Base-by-base conservation (phyloP, 1,284 basidiomycete genomes). In the Trametes versicolor region DNA sequence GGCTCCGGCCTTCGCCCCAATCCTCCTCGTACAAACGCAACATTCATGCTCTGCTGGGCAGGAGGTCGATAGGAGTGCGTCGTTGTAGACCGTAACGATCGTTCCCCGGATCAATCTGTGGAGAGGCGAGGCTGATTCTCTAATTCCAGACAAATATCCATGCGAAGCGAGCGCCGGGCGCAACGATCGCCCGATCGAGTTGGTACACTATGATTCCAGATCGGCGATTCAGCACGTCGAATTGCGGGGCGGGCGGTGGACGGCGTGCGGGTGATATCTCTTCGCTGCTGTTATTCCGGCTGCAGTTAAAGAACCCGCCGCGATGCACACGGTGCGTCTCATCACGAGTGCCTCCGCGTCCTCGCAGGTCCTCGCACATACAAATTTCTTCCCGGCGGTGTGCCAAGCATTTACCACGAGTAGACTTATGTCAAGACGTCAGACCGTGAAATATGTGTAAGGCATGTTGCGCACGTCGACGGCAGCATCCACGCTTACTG, bases 281-380 rank as follows among this genome's bases (percentile, higher is more conserved):
- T 32, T 8, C 29, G 8, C 29, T 32, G 29, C 29, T 32, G 29
- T 32, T 32, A 32, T 32, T 32, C 29, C 29, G 29, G 29, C 29
- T 32, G 29, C 29, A 32, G 29, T 32, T 32, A 32, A 8, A 32
- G 29, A 10, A 19, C 2, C 45, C 10, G 3, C 56, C 55, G 21
- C 12, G 17, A 23, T 25, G 60, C 52, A 49, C 23, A 45, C 32
- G 52, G 32, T 27, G 52, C 15, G 39, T 37, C 34, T 27, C 41
- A 60, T 60, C 58, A 60, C 51, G 50, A 34, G 58, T 45, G 50
- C 50, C 8, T 19, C 6, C 50, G 29, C 17, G 21, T 32, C 29
- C 29, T 32, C 23, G 3, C 15, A 43, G 17, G 8, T 12, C 10
- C 10, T 15, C 23, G 43, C 3, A 5, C 23, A n/a, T 51, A 7